Evolutionary conservation across 2,329 filamentous ascomycete genomes (phyloP), one percentile per base, ranked within the genome.

Genomic region (Ceratocystis huliohia): DNA sequence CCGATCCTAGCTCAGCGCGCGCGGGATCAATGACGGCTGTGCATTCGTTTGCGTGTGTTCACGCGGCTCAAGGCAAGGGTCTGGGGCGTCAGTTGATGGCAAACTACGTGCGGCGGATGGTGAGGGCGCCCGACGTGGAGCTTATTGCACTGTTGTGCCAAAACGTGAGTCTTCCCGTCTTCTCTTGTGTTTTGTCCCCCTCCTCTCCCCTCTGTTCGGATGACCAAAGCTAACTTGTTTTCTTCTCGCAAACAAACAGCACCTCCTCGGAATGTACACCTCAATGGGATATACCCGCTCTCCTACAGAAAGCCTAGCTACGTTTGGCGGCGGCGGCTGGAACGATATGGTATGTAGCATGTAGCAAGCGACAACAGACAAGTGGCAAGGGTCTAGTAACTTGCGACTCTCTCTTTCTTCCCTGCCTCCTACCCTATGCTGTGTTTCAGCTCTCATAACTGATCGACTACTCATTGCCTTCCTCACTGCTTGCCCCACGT

Each of bases 261-360:
- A 86, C 66, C 78, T 93, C 46, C 78, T 93, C 30, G 78, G 78
- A 0, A 96, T 88, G 74, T 96, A 96, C 74, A 82, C 87, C 73
- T 81, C 81, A n/a, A 81, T 90, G 70, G 85, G 90, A 0, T 96
- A 94, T 73, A 78, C 3, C 1, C 61, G 78, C 70, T 83, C 87
- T 70, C 75, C 80, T 37, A 90, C 91, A 0, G 77, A 80, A 63
- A 94, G 90, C 74, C 77, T 82, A 68, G 87, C 84, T 63, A 79
- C 82, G 67, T 91, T 91, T 76, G 88, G 86, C 22, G 90, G 90
- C 46, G 89, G 90, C 41, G 86, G 84, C 20, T 96, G 91, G 91
- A 81, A 84, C 70, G 86, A 94, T 73, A 85, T 96, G 89, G 88
- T 91, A 74, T 74, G 80, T 64, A 25, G 28, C 6, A 62, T 45